Evolutionary conservation across 1,284 basidiomycete species (phyloP).

Genomic region (Heterobasidion parviporum): DNA sequence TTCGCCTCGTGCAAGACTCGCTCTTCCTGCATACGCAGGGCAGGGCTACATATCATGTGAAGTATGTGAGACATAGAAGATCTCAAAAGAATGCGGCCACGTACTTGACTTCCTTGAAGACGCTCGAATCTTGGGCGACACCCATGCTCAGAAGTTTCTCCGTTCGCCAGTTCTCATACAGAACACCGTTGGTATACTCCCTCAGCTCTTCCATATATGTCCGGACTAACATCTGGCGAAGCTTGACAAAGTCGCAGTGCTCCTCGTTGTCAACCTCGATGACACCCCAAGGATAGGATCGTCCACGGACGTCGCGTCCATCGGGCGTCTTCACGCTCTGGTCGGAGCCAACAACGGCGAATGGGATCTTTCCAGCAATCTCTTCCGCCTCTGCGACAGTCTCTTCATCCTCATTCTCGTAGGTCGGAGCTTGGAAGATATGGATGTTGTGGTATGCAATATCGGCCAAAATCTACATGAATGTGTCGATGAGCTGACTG

Average conservation of each 20-base stretch:
- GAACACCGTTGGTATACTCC: constrained; percentile 87
- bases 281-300: constrained; percentile 93
- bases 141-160: constrained; percentile 94
- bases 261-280: constrained; percentile 98
- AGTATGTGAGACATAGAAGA: constrained; percentile 7
- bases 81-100: constrained; percentile 22
- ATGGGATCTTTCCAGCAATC: constrained; percentile 95
- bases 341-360: constrained; percentile 93
- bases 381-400: constrained; percentile 92
- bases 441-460: constrained; percentile 90
- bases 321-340: constrained; percentile 73
- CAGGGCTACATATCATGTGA: constrained; percentile 53
- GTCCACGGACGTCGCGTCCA: constrained; percentile 85
- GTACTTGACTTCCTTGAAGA: constrained; percentile 98
- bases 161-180: constrained; percentile 96
- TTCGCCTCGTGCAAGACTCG: constrained; percentile 91
- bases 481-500: neutral
- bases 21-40: constrained; percentile 92
- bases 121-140: constrained; percentile 90
- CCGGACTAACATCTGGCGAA: constrained; percentile 95
- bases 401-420: constrained; percentile 96
- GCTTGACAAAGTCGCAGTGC: constrained; percentile 97
- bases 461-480: constrained; percentile 73
- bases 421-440: constrained; percentile 93
- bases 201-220: constrained; percentile 98